Percentiles rank a stretch among this genome's conserved stretches.
Conservation (phyloP, 2,329 filamentous ascomycete species). For the Tolypocladium ovalisporum region DNA sequence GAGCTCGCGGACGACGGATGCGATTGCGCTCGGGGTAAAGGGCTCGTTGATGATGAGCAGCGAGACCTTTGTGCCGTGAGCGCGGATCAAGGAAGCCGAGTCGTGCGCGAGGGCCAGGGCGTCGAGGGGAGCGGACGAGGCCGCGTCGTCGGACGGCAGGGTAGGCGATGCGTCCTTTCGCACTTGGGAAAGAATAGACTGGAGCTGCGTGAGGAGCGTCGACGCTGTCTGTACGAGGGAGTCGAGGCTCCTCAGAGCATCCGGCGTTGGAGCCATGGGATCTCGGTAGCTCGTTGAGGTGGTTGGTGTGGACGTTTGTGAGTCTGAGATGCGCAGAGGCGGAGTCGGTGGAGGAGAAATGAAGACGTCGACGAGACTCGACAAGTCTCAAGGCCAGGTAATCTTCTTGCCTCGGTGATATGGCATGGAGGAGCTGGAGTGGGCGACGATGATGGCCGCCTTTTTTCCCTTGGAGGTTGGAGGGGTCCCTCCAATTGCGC, state of each 20-base stretch:
- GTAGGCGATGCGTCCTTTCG: slow-evolving; percentile 16
- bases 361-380: too few species aligned
- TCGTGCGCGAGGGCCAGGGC: slow-evolving; percentile 61
- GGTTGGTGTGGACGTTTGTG: background rate
- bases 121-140: slow-evolving; percentile 27
- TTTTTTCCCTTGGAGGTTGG: background rate
- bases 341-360: background rate
- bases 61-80: slow-evolving; percentile 79
- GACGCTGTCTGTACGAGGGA: slow-evolving; percentile 24
- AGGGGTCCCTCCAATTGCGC: background rate
- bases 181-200: slow-evolving; percentile 28
- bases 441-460: background rate
- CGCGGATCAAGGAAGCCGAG: slow-evolving; percentile 61
- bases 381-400: too few species aligned
- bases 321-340: background rate
- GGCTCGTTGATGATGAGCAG: slow-evolving; percentile 79
- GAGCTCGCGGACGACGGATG: slow-evolving; percentile 61
- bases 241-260: slow-evolving; percentile 26
- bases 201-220: slow-evolving; percentile 29
- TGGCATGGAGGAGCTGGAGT: background rate
- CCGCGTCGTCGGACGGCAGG: background rate
- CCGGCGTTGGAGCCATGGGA: slow-evolving; percentile 12
- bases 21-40: slow-evolving; percentile 69
- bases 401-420: background rate
- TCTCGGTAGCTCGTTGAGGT: background rate